Evolutionary conservation across 2,329 filamentous ascomycete genomes (phyloP), one percentile per base, ranked within the genome.

Genomic region (Xylaria sp.): DNA sequence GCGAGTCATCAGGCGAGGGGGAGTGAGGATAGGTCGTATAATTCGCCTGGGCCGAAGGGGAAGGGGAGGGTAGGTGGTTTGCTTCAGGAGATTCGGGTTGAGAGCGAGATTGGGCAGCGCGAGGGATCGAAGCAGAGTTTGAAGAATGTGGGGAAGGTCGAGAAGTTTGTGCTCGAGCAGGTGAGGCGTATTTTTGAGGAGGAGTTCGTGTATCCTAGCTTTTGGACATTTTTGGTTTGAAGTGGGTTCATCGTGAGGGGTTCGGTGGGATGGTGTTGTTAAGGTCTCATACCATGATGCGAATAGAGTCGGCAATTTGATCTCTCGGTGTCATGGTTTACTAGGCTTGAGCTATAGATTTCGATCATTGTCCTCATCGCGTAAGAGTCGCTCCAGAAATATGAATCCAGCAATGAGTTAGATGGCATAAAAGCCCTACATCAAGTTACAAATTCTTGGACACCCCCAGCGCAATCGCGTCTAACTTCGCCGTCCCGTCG

Each of bases 141-240:
- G 69, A 98, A 98, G 86, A 99, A 99, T 79, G 95, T 99, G 59
- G 95, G 96, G 68, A 99, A 99, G 85, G 96, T 99, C 67, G 96
- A 99, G 83, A 92, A 94, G 76, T 99, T 99, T 80, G 94, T 99
- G 66, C 86, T 99, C 68, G 95, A 98, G 80, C 95, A 98, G 82
- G 96, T 99, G 71, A 90, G 95, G 78, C 89, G 94, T 77, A 98
- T 99, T 75, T 98, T 99, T 77, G 96, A 99, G 82, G 96, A 98
- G 79, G 96, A 99, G 80, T 96, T 98, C 82, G 94, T 98, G 71
- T 98, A 97, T 82, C 96, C 96, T 54, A 98, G 94, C 81, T 98
- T 97, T 81, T 98, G 95, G 94, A 98, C 95, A 0, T 98, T 98
- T 80, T 83, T 99, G 75, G 91, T 98, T 54, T 97, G 46, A 49